Evolutionary conservation across 768 basidiomycete species (phyloP).

Genomic region (Podaxis sp.): DNA sequence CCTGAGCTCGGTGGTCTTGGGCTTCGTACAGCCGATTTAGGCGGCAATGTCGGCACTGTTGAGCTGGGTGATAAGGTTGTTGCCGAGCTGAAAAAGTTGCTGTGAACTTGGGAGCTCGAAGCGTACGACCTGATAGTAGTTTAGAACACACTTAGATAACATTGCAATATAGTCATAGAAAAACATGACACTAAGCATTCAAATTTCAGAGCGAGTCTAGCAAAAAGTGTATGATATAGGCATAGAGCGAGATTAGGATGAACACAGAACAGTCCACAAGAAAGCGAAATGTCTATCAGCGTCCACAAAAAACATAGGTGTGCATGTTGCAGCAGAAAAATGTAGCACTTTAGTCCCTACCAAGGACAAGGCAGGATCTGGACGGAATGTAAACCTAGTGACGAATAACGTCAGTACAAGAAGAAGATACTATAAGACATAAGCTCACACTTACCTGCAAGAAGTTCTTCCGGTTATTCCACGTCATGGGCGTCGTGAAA

Average conservation of each 20-base stretch:
- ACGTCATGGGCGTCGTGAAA: slow-evolving; percentile 81
- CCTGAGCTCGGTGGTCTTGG: slow-evolving; percentile 67
- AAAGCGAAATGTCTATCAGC: neutral
- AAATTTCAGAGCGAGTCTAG: neutral
- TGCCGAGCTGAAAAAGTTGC: neutral
- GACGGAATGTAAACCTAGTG: slow-evolving; percentile 66
- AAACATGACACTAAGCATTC: neutral
- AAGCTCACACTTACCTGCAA: slow-evolving; percentile 53
- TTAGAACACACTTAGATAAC: neutral
- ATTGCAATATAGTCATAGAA: neutral
- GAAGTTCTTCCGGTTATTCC: slow-evolving; percentile 93
- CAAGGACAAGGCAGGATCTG: slow-evolving; percentile 63
- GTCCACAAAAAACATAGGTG: neutral
- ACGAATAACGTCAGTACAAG: neutral
- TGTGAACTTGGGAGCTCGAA: neutral
- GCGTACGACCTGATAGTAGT: neutral
- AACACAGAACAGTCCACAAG: neutral
- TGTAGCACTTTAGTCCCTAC: slow-evolving; percentile 25
- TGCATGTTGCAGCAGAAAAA: neutral
- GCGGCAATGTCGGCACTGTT: slow-evolving; percentile 48
- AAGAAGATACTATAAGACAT: neutral
- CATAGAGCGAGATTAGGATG: neutral
- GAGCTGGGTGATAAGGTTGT: neutral
- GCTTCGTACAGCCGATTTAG: slow-evolving; percentile 81
- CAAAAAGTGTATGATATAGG: neutral